Evolutionary conservation across 805 yeast species (phyloP), one percentile per base, ranked within the genome.

Genomic region (Candida chilensis): DNA sequence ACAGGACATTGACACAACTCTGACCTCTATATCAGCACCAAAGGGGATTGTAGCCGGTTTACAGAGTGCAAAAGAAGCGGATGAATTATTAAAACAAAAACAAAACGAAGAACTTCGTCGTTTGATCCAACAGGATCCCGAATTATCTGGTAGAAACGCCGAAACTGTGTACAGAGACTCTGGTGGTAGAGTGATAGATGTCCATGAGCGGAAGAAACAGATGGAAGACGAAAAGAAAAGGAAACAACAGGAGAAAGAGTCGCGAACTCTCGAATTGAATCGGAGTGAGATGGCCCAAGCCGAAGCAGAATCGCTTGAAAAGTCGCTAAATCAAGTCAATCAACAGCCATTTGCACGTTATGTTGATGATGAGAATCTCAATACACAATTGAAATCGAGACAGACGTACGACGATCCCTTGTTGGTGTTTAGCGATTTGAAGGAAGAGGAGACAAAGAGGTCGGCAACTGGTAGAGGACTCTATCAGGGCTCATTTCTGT

Each of bases 351-450:
- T 60, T 5, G 46, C 59, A 3, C 42, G 48, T 14, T 51, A 52
- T 30, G 59, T 57, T 24, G 52, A 61, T 30, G 71, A 67, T 36
- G 35, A 31, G n/a, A 61, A 54, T 20, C 44, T 60, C 22, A 62
- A 67, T 29, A 39, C 44, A 3, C 40, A 41, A 18, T 49, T 54
- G 38, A 56, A 52, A 32, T 32, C 36, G 5, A 46, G 48, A 29
- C 51, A 56, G n/a, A 43, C 47, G 10, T 61, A 61, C 20, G 85
- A 78, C 14, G 94, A 84, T 44, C 94, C 94, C 0, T 62, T 81
- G 16, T 48, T 64, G 2, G 42, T 60, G 9, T 78, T 76, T 39
- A 48, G 56, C 17, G 10, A 50, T 59, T 3, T 16, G 12, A 15
- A 27, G 24, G 13, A 27, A 27, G 27, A 24, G 5, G 21, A 30